Evolutionary conservation across 2,329 filamentous ascomycete genomes (phyloP), one percentile per base, ranked within the genome.

Genomic region (Alternaria sp.): DNA sequence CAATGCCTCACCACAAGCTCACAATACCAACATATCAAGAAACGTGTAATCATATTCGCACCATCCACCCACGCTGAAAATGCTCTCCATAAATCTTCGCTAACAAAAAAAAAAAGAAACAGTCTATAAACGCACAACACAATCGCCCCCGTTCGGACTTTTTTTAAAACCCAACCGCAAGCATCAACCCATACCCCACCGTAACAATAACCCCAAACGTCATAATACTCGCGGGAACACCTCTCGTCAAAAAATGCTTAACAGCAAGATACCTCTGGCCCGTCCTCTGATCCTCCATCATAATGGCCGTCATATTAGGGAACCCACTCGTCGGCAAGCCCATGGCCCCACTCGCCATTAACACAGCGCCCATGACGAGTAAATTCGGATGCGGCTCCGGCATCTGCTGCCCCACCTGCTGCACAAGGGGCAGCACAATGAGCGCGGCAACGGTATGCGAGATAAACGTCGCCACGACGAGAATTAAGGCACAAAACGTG

Each of bases 321-420:
- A 99, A 99, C 8, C 95, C 96, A 76, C 90, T 94, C 0, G 95
- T 99, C 3, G 95, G 95, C 79, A 99, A 80, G 12, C 90, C 95
- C 95, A 99, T 99, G 2, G 93, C 95, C n/a, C 94, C 94, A 66
- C 91, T 94, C 75, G 95, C 97, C 93, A 99, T 99, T 64, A 99
- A 81, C 11, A 96, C 94, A 55, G 91, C 90, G 0, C 89, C 92
- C 94, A 99, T 98, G 64, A 99, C 95, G 60, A 99, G 82, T 61
- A 99, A 81, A 78, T 98, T 98, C 8, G 95, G 94, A 76, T 96
- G 93, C 28, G 94, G 94, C 75, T 96, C 90, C 1, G 57, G 87
- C 93, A 99, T 97, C 51, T 84, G 85, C 61, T 87, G 84, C 18
- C 95, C 96, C 8, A 99, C 93, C 67, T 95, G 88, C 71, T 89